Base-by-base conservation (phyloP, 106 monocot genomes). In the Dactylorhiza incarnata region DNA sequence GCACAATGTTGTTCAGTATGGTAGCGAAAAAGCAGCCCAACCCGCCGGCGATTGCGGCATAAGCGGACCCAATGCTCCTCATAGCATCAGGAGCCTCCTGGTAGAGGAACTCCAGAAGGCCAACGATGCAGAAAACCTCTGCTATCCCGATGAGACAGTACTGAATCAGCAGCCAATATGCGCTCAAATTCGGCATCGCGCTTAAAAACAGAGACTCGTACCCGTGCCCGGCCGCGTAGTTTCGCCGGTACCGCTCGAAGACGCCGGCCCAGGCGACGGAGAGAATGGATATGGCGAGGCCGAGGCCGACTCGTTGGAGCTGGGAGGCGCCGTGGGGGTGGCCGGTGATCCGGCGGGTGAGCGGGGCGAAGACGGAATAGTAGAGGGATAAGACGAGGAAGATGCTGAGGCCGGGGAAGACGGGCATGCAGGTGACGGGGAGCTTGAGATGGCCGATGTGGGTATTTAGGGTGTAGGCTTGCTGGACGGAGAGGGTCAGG, bases 31-130 rank as follows among this genome's bases (percentile, higher is more conserved):
- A 95, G 76, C 95, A 95, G 9, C 95, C 95, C 51, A 93, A 45
- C 2, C 95, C 95, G 45, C 95, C 95, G 9, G 95, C 95, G 48
- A 95, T 85, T 52, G 95, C 95, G 54, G 95, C 95, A 68, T 95
- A 95, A 5, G 95, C 86, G 0, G 95, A 93, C 0, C 88, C 95
- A 0, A 95, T 63, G 46, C 95, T 95, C 54, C 88, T 85, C 95
- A 95, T 95, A 26, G 95, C 95, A 81, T 95, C 95, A 23, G 95
- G 95, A 49, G 95, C 92, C 78, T 95, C 95, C 81, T 93, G 79
- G 29, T 95, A 95, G 9, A 95, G 82, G 75, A 95, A 93, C 66
- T 95, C 95, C 19, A 95, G 83, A 9, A 95, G 86, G 12, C 86
- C 93, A 20, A 95, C 95, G 51, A 93, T 86, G 80, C 82, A 86